These are phyloP conservation scores for Blakeslea trispora DNA, from an alignment of 371 early-diverging fungal genomes.

Conservation along the genomic window DNA sequence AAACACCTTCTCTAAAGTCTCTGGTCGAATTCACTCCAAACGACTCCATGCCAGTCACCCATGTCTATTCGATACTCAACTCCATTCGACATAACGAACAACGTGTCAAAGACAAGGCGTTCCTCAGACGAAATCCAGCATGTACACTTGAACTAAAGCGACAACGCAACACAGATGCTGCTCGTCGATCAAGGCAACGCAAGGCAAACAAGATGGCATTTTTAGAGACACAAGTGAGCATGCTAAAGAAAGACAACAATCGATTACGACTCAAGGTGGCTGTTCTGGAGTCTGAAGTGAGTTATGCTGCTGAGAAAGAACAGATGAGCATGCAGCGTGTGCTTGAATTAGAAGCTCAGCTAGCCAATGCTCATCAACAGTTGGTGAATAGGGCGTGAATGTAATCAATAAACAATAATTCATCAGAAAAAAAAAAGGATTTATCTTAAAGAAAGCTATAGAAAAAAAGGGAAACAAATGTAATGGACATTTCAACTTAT, in stretches of 20 bases:
- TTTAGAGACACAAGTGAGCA: constrained; percentile 71
- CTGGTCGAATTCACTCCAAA: no score
- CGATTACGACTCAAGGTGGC: constrained; percentile 60
- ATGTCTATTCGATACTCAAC: constrained; percentile 8
- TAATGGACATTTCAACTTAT: no score
- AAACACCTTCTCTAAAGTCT: neutral
- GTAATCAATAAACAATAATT: neutral
- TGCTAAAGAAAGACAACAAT: constrained; percentile 70
- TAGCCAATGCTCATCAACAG: constrained; percentile 44
- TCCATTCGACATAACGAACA: constrained; percentile 13
- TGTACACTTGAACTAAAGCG: constrained; percentile 54
- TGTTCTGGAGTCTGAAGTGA: constrained; percentile 67
- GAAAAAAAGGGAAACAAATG: no score
- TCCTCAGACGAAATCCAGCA: neutral
- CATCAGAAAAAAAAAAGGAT: neutral
- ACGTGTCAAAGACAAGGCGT: neutral
- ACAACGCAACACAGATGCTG: constrained; percentile 87
- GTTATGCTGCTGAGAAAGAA: constrained; percentile 55
- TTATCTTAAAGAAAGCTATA: no score
- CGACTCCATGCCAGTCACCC: constrained; percentile 13
- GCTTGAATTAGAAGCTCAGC: constrained; percentile 62
- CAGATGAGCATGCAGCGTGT: constrained; percentile 61
- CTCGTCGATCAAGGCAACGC: constrained; percentile 83
- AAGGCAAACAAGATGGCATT: constrained; percentile 76
- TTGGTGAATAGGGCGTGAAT: constrained; percentile 9